Conservation (phyloP, 345 rosid species). For the Moricandia moricandioides region DNA sequence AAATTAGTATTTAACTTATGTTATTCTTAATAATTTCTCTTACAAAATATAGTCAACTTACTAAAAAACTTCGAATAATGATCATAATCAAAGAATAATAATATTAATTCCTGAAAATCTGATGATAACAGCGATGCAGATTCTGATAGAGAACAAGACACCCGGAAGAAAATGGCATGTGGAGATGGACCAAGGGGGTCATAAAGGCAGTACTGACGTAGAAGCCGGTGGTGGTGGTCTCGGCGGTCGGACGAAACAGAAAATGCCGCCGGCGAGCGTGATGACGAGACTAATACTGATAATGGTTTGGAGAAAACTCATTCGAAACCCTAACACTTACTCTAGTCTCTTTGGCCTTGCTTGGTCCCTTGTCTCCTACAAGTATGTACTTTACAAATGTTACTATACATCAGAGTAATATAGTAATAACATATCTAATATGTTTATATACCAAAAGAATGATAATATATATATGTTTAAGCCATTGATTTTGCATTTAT, state of each 20-base stretch:
- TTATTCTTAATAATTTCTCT: too few species aligned
- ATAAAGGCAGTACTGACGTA: conserved; percentile 40
- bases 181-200: conserved; percentile 44
- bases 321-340: conserved; percentile 74
- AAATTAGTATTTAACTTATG: too few species aligned
- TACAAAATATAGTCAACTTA: too few species aligned
- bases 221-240: conserved; percentile 38
- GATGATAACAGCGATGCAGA: conserved; percentile 50
- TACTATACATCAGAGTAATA: neutral
- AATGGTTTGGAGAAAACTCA: conserved; percentile 80
- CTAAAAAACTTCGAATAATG: too few species aligned
- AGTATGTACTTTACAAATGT: conserved; percentile 33
- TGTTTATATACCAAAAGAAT: too few species aligned
- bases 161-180: conserved; percentile 49
- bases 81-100: neutral
- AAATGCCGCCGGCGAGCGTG: conserved; percentile 73
- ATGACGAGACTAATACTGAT: conserved; percentile 69
- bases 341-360: conserved; percentile 62
- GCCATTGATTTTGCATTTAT: neutral
- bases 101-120: neutral
- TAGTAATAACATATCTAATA: too few species aligned
- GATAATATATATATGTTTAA: too few species aligned
- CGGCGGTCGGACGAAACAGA: conserved; percentile 42
- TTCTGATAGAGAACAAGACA: conserved; percentile 56
- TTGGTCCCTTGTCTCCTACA: conserved; percentile 68